Evolutionary conservation across 345 rosid genomes (phyloP).

Genomic region (Stellera chamaejasme): DNA sequence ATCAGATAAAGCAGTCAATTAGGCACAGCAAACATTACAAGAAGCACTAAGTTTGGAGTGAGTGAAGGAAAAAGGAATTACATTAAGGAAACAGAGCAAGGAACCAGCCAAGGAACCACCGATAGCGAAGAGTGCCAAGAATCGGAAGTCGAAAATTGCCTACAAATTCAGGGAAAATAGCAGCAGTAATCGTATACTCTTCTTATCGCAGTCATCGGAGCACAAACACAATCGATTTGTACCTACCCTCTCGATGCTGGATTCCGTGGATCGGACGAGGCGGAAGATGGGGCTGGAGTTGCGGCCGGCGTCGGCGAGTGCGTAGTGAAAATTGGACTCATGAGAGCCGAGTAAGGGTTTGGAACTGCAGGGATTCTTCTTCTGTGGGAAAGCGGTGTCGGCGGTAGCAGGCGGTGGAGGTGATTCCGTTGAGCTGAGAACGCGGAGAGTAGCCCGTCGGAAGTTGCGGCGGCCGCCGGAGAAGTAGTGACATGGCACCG

Average conservation of each 20-base stretch:
- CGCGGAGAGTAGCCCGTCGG: slow-evolving; percentile 18
- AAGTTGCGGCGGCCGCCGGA: slow-evolving; percentile 24
- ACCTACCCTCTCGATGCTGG: slow-evolving; percentile 66
- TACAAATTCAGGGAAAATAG: slow-evolving; percentile 21
- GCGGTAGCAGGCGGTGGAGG: slow-evolving; percentile 30
- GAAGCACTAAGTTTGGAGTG: not conserved
- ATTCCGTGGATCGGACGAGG: slow-evolving; percentile 55
- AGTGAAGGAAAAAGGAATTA: slow-evolving; percentile 18
- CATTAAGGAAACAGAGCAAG: slow-evolving; percentile 83
- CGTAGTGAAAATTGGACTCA: slow-evolving; percentile 32
- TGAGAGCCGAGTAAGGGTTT: slow-evolving; percentile 24
- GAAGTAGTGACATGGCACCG: slow-evolving; percentile 15
- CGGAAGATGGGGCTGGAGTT: slow-evolving; percentile 24
- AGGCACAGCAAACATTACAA: not conserved
- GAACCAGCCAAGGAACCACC: slow-evolving; percentile 91
- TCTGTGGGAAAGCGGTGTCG: slow-evolving; percentile 10
- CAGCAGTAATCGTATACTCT: not conserved
- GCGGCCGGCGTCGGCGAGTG: slow-evolving; percentile 21
- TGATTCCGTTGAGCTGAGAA: slow-evolving; percentile 37
- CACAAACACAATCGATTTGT: slow-evolving; percentile 10
- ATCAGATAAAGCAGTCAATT: not conserved
- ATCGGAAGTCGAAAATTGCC: slow-evolving; percentile 84
- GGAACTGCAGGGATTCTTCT: slow-evolving; percentile 13
- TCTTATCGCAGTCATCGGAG: not conserved
- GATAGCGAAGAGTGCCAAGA: slow-evolving; percentile 73